A percentile compares a stretch with the other conserved stretches of the same genome.
Evolutionary conservation across 768 basidiomycete genomes (phyloP).

Genomic region (Calvatia gigantea): DNA sequence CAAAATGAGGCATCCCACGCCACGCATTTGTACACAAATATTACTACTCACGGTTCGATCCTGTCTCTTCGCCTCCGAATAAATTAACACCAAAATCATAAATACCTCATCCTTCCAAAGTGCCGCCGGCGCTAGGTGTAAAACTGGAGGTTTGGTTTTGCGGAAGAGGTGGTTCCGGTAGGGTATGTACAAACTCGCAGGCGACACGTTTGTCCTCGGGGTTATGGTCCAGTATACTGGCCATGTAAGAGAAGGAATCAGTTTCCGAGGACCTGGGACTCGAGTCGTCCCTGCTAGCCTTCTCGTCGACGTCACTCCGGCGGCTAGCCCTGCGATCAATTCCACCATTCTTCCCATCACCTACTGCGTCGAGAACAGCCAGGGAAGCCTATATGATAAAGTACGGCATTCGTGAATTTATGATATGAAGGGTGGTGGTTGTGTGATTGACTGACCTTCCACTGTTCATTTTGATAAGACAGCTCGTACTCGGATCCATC

Average conservation of each 20-base stretch:
- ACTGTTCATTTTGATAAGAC: conserved; percentile 39
- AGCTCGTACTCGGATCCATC: conserved; percentile 44
- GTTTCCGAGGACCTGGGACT: too few relatives aligned
- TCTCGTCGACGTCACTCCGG: conserved; percentile 17
- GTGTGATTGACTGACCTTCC: conserved; percentile 33
- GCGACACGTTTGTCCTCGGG: conserved; percentile 25
- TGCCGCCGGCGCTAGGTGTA: conserved; percentile 38
- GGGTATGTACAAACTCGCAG: conserved; percentile 39
- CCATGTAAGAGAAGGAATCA: too few relatives aligned
- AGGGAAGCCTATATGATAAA: conserved; percentile 10
- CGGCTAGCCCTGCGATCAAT: too few relatives aligned
- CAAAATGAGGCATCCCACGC: too few relatives aligned
- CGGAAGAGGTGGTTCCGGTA: conserved; percentile 48
- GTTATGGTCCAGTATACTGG: conserved; percentile 11
- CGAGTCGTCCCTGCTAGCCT: not conserved
- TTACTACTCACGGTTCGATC: conserved; percentile 30
- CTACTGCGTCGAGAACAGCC: conserved; percentile 22
- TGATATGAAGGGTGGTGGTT: not conserved
- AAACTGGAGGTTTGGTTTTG: conserved; percentile 34
- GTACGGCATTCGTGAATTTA: not conserved
- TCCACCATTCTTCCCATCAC: too few relatives aligned
- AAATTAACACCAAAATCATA: conserved; percentile 35
- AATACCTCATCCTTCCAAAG: conserved; percentile 39
- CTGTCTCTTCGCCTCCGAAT: conserved; percentile 36
- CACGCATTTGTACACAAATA: conserved; percentile 7